A percentile compares a stretch with the other conserved stretches of the same genome.
Evolutionary conservation across 116 monocot species (phyloP).

Genomic region (Cymodocea nodosa): DNA sequence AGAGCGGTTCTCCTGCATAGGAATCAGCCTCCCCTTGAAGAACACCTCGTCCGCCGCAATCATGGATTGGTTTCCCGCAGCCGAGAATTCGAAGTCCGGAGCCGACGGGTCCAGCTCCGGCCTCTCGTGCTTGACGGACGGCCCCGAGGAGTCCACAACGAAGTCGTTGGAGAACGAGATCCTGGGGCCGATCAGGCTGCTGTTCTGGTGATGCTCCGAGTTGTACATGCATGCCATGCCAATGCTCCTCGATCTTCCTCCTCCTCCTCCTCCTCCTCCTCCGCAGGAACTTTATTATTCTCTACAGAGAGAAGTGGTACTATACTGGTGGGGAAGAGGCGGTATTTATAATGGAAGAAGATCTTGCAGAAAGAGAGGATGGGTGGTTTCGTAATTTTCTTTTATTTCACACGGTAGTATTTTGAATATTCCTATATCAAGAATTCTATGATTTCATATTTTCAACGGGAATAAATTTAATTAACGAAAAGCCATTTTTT

Average conservation of each 20-base stretch:
- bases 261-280: too few species aligned
- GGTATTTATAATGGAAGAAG: background rate
- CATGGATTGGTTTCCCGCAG: constrained; percentile 18
- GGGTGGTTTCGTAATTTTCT: too few species aligned
- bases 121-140: constrained; percentile 20
- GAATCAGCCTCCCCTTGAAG: constrained; percentile 54
- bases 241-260: background rate
- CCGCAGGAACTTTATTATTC: background rate
- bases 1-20: constrained; percentile 12
- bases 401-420: too few species aligned
- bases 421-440: too few species aligned
- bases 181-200: constrained; percentile 40
- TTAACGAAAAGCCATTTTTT: too few species aligned
- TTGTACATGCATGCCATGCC: constrained; percentile 64
- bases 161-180: constrained; percentile 96
- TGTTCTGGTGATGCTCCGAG: constrained; percentile 10
- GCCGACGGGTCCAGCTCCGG: constrained; percentile 5
- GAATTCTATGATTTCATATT: too few species aligned
- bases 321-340: background rate
- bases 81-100: constrained; percentile 39
- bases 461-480: too few species aligned
- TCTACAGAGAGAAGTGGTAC: background rate
- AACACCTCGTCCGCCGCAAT: constrained; percentile 60
- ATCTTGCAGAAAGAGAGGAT: background rate
- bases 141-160: constrained; percentile 32